Evolutionary conservation across 306 rosid genomes (phyloP), one percentile per base, ranked within the genome.

Genomic region (Cajanus cajan): DNA sequence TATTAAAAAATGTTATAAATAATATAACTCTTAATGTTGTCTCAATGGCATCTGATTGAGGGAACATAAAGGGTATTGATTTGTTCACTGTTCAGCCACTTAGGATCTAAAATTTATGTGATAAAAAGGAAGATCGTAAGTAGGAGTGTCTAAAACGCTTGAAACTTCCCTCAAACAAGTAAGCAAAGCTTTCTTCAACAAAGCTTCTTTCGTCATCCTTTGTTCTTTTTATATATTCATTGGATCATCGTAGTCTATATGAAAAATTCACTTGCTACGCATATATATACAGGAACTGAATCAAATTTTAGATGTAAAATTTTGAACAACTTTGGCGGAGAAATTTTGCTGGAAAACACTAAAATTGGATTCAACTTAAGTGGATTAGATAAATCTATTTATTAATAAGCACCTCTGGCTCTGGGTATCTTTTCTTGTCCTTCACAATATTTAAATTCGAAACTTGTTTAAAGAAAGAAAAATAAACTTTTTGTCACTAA

Each of bases 31-130:
- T n/a, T 48, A n/a, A 13, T 48, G 55, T 6, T 48, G 43, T 40
- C 57, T 21, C 54, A 11, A n/a, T n/a, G n/a, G n/a, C n/a, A n/a
- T n/a, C n/a, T n/a, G n/a, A n/a, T n/a, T n/a, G 39, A 76, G 16
- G 55, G 44, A 73, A 73, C 81, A 59, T 34, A 57, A 41, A 74
- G 22, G 58, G 37, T 57, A n/a, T n/a, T n/a, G n/a, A n/a, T n/a
- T n/a, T n/a, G n/a, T n/a, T n/a, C n/a, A n/a, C n/a, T 28, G 31
- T 28, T 28, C 31, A 28, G 21, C 62, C 25, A 31, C 63, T 70
- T 24, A 11, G 18, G 41, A 48, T 61, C 59, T 55, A 31, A 55
- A 34, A n/a, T 57, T 21, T 66, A 22, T 78, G 34, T 15, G 25
- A 19, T 19, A 61, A 82, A 58, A 15, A 80, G 11, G 52, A 59